These are phyloP conservation scores for Prunus salicina DNA, from an alignment of 306 rosid genomes.

Conservation along the genomic window DNA sequence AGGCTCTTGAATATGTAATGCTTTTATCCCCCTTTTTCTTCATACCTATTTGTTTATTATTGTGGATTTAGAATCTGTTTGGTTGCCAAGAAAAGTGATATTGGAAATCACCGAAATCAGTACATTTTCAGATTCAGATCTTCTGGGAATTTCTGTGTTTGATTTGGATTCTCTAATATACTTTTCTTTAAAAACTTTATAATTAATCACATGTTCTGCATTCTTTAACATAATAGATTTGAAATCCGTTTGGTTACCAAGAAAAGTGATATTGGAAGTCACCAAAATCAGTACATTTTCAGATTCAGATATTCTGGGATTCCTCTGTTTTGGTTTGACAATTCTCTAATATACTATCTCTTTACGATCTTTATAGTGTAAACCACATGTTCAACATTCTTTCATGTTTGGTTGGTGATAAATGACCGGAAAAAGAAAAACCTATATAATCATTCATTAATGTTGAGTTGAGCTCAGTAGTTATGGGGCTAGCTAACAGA, in stretches of 20 bases:
- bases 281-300: not conserved
- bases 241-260: not conserved
- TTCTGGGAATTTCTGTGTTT: not conserved
- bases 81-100: not conserved
- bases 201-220: too few relatives aligned
- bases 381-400: not conserved
- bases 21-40: not conserved
- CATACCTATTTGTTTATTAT: not conserved
- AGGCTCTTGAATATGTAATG: slow-evolving; percentile 54
- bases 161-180: not conserved
- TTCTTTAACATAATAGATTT: not conserved
- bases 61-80: not conserved
- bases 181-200: too few relatives aligned
- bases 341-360: not conserved
- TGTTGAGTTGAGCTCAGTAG: not conserved
- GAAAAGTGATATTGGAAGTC: not conserved
- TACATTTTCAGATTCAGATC: not conserved
- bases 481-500: not conserved
- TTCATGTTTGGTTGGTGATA: not conserved
- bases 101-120: not conserved
- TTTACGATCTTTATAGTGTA: not conserved
- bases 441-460: not conserved
- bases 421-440: not conserved
- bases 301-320: not conserved
- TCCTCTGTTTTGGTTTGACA: not conserved